A percentile compares a stretch with the other conserved stretches of the same genome.
phyloP scores from a whole-genome alignment of 306 rosid species.

The Cucurbita pepo region DNA sequence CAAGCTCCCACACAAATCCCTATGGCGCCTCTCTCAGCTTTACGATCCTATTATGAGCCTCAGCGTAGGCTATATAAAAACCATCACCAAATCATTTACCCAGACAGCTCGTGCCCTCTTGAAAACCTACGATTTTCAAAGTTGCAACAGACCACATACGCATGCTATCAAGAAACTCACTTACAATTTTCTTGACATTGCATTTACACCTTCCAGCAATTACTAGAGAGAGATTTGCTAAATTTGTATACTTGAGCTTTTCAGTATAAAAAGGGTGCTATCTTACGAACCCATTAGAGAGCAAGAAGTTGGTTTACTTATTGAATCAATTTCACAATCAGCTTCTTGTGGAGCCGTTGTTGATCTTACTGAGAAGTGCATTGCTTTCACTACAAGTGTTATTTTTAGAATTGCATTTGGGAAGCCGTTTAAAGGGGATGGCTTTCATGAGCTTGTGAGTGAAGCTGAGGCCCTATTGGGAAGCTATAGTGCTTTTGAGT shows the following conservation, averaged over 20 bases:
- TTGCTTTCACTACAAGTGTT: conserved; percentile 11
- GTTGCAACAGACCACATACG: conserved; percentile 24
- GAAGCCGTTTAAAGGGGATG: conserved; percentile 10
- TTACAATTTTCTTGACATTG: conserved; percentile 27
- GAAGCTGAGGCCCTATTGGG: conserved; percentile 17
- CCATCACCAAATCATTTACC: conserved; percentile 14
- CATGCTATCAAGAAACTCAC: conserved; percentile 12
- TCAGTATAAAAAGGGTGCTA: conserved; percentile 13
- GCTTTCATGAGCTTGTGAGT: conserved; percentile 19
- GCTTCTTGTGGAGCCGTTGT: neutral
- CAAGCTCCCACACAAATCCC: conserved; percentile 8
- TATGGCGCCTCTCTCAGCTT: conserved; percentile 8
- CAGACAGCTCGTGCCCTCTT: conserved; percentile 8
- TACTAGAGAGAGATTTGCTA: conserved; percentile 31
- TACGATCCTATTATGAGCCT: conserved; percentile 21
- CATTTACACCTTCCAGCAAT: conserved; percentile 23
- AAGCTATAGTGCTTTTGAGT: conserved; percentile 21
- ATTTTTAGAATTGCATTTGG: conserved; percentile 39
- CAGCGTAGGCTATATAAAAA: neutral
- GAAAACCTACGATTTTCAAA: conserved; percentile 13
- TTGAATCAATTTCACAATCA: neutral
- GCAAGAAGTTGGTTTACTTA: neutral
- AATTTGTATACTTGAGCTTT: conserved; percentile 21
- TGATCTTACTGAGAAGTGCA: conserved; percentile 15
- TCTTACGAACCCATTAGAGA: conserved; percentile 9